Evolutionary conservation across 768 basidiomycete genomes (phyloP).

Genomic region (Tricholoma terreum): DNA sequence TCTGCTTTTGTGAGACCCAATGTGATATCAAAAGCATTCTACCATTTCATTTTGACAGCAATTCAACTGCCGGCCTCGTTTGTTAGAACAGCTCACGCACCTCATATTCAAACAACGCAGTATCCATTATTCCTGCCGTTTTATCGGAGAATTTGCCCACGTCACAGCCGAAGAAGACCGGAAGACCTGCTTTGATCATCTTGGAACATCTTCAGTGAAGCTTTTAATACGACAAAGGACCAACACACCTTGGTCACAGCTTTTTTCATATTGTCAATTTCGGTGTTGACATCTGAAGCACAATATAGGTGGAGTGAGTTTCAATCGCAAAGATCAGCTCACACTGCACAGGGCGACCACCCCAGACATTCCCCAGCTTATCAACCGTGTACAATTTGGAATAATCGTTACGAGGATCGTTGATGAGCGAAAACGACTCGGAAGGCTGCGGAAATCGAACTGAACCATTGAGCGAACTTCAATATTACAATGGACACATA

Average conservation of each 20-base stretch:
- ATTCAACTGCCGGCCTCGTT: neutral
- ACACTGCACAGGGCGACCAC: conserved; percentile 83
- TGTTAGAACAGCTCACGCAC: conserved; percentile 30
- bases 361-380: conserved; percentile 91
- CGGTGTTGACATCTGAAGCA: conserved; percentile 80
- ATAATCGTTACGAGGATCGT: conserved; percentile 88
- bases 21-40: conserved; percentile 82
- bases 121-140: conserved; percentile 80
- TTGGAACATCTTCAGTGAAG: conserved; percentile 14
- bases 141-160: conserved; percentile 83
- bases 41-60: neutral
- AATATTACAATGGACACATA: conserved; percentile 25
- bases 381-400: conserved; percentile 87
- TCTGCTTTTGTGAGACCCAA: conserved; percentile 83
- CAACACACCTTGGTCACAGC: conserved; percentile 64
- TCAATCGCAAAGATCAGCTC: conserved; percentile 23
- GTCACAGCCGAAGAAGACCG: conserved; percentile 96
- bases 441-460: conserved; percentile 39
- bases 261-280: conserved; percentile 76
- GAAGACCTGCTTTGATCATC: conserved; percentile 82
- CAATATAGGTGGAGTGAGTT: neutral
- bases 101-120: conserved; percentile 78
- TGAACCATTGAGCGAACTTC: neutral
- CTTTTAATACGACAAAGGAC: neutral
- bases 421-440: conserved; percentile 89